Evolutionary conservation across 2,329 filamentous ascomycete species (phyloP).

Genomic region (Lecanicillium sp.): DNA sequence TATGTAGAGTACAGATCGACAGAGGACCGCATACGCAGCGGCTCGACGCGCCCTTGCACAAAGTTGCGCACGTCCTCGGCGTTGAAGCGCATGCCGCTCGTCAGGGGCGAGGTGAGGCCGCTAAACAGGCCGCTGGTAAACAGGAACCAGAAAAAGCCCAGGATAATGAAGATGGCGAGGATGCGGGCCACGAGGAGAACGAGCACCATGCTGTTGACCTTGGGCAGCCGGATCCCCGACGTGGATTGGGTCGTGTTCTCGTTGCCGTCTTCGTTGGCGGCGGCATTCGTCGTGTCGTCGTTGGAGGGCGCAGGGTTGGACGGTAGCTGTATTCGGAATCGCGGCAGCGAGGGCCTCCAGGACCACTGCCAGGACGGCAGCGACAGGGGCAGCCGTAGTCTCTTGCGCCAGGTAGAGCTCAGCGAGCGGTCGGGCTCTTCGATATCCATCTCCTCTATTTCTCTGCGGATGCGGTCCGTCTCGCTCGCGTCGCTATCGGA

Average conservation of each 20-base stretch:
- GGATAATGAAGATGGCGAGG: constrained; percentile 66
- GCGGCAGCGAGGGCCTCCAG: constrained; percentile 46
- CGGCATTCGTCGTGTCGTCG: background rate
- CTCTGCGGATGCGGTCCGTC: constrained; percentile 62
- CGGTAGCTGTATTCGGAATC: constrained; percentile 41
- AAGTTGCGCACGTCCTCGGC: constrained; percentile 73
- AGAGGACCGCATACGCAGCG: constrained; percentile 61
- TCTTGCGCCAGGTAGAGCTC: constrained; percentile 45
- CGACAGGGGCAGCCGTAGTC: constrained; percentile 44
- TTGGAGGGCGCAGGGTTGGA: constrained; percentile 22
- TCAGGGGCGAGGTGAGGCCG: constrained; percentile 52
- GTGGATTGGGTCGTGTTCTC: background rate
- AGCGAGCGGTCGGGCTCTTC: constrained; percentile 52
- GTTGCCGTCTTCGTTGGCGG: background rate
- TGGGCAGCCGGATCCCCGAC: constrained; percentile 20
- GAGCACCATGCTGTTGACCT: constrained; percentile 32
- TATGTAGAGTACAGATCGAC: constrained; percentile 72
- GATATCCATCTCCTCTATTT: constrained; percentile 86
- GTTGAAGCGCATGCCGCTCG: constrained; percentile 64
- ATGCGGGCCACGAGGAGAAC: constrained; percentile 64
- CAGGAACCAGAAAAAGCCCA: constrained; percentile 73
- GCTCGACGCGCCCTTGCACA: constrained; percentile 66
- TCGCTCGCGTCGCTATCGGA: constrained; percentile 42
- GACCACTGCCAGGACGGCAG: constrained; percentile 48
- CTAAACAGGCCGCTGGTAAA: constrained; percentile 81